phyloP scores from a whole-genome alignment of 169 alveolate species.

The Cyclospora cayetanensis region DNA sequence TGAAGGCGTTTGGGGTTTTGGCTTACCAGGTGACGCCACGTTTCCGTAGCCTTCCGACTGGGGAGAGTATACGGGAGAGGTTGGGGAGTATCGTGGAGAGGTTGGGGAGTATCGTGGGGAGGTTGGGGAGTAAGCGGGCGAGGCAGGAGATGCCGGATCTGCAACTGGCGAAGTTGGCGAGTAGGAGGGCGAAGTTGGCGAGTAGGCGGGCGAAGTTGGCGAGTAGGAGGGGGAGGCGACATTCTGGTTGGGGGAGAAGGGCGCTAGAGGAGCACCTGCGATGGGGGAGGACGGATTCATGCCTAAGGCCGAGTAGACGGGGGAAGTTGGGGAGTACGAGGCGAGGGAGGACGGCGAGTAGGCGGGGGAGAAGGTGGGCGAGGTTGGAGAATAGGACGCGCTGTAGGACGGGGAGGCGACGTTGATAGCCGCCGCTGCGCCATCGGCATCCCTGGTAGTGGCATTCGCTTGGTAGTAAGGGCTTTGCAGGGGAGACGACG shows the following conservation, averaged over 20 bases:
- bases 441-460: background rate
- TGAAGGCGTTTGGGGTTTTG: no score
- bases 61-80: conserved; percentile 65
- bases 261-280: conserved; percentile 75
- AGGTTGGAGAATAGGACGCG: conserved; percentile 71
- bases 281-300: conserved; percentile 72
- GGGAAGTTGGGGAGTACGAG: conserved; percentile 74
- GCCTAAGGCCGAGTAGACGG: conserved; percentile 67
- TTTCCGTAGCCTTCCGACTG: conserved; percentile 63
- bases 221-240: conserved; percentile 92
- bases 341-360: conserved; percentile 72
- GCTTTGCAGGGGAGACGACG: conserved; percentile 73
- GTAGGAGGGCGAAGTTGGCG: conserved; percentile 78
- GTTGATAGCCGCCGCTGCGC: background rate
- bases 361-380: conserved; percentile 75
- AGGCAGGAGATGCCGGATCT: conserved; percentile 83
- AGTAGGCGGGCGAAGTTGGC: conserved; percentile 91
- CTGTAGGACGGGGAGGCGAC: conserved; percentile 25
- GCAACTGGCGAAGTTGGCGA: conserved; percentile 53
- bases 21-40: conserved; percentile 50
- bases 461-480: conserved; percentile 28
- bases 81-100: conserved; percentile 64
- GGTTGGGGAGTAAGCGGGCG: conserved; percentile 88
- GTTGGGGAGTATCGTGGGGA: conserved; percentile 75
- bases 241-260: conserved; percentile 75